Percentiles rank a stretch among this genome's conserved stretches.
Evolutionary conservation across 169 alveolate species (phyloP).

Genomic region (Plasmodium adleri): DNA sequence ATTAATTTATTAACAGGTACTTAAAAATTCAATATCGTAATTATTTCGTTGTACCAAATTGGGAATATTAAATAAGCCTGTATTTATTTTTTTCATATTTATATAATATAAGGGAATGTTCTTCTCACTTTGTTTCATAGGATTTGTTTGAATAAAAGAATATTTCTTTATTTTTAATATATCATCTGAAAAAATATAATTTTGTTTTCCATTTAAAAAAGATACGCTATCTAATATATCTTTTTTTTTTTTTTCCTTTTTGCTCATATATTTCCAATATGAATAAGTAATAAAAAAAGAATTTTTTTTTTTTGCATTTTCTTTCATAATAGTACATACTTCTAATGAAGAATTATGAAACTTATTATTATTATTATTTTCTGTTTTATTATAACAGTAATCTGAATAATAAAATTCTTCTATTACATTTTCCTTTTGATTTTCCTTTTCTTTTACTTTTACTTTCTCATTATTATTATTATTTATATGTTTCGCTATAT

Average conservation of each 20-base stretch:
- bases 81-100: too few relatives aligned
- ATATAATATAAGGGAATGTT: too few relatives aligned
- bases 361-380: neutral
- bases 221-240: neutral
- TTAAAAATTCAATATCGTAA: too few relatives aligned
- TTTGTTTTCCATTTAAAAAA: neutral
- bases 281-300: conserved; percentile 31
- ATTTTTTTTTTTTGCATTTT: conserved; percentile 13
- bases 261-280: conserved; percentile 33
- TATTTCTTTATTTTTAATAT: too few relatives aligned
- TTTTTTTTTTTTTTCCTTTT: neutral
- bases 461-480: neutral
- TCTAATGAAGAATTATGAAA: conserved; percentile 13
- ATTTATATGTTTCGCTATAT: conserved; percentile 1
- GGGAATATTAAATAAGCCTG: too few relatives aligned
- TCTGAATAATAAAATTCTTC: conserved; percentile 24
- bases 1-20: too few relatives aligned
- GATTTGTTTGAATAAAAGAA: too few relatives aligned
- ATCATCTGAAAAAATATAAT: neutral
- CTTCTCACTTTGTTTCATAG: too few relatives aligned
- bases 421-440: conserved; percentile 1
- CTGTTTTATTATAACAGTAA: neutral
- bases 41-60: too few relatives aligned
- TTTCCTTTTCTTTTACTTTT: neutral
- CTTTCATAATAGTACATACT: conserved; percentile 12